These are phyloP conservation scores for Lipomyces japonicus DNA, from an alignment of 805 yeast species.

Conservation along the genomic window DNA sequence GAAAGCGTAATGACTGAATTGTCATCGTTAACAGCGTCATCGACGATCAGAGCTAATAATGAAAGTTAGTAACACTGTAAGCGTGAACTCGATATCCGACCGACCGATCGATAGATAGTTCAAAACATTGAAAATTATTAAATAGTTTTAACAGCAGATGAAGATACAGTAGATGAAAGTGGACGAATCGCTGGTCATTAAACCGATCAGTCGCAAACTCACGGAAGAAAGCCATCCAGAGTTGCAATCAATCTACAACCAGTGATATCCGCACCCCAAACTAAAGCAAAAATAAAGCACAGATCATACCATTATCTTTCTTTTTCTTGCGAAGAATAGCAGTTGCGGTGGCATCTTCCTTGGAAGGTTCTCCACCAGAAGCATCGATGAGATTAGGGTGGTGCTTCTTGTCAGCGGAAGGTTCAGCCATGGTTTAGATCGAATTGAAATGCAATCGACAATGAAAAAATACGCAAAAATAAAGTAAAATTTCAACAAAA, in stretches of 20 bases:
- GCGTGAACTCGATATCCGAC: too few species aligned
- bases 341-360: constrained; percentile 78
- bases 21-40: constrained; percentile 96
- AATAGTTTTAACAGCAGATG: too few species aligned
- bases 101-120: too few species aligned
- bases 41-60: constrained; percentile 66
- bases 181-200: too few species aligned
- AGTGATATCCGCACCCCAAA: not conserved
- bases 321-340: constrained; percentile 96
- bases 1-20: constrained; percentile 95
- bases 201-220: too few species aligned
- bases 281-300: constrained; percentile 3
- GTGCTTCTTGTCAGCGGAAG: constrained; percentile 32
- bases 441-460: not conserved
- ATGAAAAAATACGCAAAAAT: too few species aligned
- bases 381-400: constrained; percentile 50
- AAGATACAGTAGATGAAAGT: too few species aligned
- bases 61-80: too few species aligned
- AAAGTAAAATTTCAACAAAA: too few species aligned
- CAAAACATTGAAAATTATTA: too few species aligned
- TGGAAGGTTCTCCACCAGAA: constrained; percentile 60
- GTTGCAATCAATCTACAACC: too few species aligned
- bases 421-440: constrained; percentile 7
- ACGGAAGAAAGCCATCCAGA: too few species aligned
- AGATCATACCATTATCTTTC: constrained; percentile 69